phyloP scores from a whole-genome alignment of 495 filamentous ascomycete genomes.

The Cenococcum geophilum region DNA sequence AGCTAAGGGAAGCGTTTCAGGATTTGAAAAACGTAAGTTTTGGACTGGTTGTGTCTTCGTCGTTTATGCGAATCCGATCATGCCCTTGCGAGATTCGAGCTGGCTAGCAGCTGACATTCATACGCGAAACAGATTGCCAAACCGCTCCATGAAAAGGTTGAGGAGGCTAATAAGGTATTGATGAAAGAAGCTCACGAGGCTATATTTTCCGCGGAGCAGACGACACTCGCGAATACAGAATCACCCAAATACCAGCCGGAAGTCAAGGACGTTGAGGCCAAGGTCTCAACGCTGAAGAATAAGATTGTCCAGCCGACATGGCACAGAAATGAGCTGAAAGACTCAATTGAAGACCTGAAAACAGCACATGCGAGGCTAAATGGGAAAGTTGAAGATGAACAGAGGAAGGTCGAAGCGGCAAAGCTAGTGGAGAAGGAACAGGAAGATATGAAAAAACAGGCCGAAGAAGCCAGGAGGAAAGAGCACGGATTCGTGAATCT shows the following conservation, averaged over 20 bases:
- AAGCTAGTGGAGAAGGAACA: background rate
- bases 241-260: background rate
- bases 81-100: background rate
- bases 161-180: background rate
- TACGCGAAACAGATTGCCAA: background rate
- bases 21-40: background rate
- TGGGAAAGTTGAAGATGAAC: background rate
- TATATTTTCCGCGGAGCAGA: slow-evolving; percentile 2
- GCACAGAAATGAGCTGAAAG: background rate
- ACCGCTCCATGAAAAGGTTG: background rate
- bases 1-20: background rate
- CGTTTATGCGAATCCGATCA: no score
- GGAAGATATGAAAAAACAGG: slow-evolving; percentile 1
- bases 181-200: slow-evolving; percentile 4
- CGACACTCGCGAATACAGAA: background rate
- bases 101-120: background rate
- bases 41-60: no score
- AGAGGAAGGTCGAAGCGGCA: background rate
- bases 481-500: background rate
- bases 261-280: background rate
- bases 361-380: background rate
- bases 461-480: background rate
- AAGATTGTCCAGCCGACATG: background rate
- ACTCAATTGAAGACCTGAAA: background rate
- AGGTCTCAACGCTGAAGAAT: background rate